Percentiles rank a stretch among this genome's conserved stretches.
phyloP scores from a whole-genome alignment of 2,329 filamentous ascomycete species.

The Sarocladium kiliense region DNA sequence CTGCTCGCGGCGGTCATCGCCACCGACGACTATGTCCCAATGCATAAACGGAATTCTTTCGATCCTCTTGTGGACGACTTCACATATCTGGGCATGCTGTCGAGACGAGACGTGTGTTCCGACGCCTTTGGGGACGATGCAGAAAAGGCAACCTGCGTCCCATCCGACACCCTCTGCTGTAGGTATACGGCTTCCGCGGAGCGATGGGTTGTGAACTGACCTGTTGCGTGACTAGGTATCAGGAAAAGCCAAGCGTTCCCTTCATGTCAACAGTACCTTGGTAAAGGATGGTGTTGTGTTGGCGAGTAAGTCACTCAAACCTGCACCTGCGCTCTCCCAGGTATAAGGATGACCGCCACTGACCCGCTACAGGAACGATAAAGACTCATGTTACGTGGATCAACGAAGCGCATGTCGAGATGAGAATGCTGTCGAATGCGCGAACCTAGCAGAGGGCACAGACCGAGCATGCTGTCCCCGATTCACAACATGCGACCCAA shows the following conservation, averaged over 20 bases:
- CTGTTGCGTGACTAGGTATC: constrained; percentile 7
- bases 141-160: constrained; percentile 13
- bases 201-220: background rate
- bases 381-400: constrained; percentile 14
- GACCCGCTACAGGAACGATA: constrained; percentile 8
- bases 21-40: constrained; percentile 10
- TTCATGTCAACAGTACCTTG: constrained; percentile 13
- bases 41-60: constrained; percentile 13
- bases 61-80: constrained; percentile 12
- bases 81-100: constrained; percentile 14
- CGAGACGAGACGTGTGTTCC: constrained; percentile 13
- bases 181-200: background rate
- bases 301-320: constrained; percentile 11
- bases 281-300: constrained; percentile 16
- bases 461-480: constrained; percentile 13
- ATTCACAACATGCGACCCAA: constrained; percentile 15
- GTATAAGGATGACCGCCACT: background rate
- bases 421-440: constrained; percentile 12
- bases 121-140: constrained; percentile 14
- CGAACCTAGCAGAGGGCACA: constrained; percentile 10
- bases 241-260: constrained; percentile 11
- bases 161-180: constrained; percentile 15
- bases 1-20: constrained; percentile 8
- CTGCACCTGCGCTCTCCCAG: background rate
- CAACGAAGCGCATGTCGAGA: constrained; percentile 14